Base-by-base conservation (phyloP, 108 stramenopile species). In the Craspedostauros australis region DNA sequence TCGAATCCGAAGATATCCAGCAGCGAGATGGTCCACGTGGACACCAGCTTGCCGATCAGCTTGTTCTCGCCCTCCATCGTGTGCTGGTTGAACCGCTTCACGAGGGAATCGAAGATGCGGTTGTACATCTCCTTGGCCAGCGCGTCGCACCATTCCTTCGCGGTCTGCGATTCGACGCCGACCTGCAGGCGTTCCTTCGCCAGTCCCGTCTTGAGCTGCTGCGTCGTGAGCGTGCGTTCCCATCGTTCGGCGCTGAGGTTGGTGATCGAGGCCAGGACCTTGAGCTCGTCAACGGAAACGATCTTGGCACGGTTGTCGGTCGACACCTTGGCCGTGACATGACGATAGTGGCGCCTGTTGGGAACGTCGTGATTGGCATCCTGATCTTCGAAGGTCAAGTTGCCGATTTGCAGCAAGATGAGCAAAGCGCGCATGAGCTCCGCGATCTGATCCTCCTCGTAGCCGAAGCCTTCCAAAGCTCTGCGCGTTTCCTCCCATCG, bases 1-100 rank as follows among this genome's bases (percentile, higher is more conserved):
- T 99, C 98, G 63, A 99, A 99, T n/a, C 98, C 96, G 65, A 96
- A 99, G 38, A 99, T 99, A 50, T 99, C 98, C 6, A 96, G 66
- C 23, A 96, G 67, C 29, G 86, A 88, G 38, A 96, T 77, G 30
- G n/a, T n/a, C n/a, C n/a, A n/a, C n/a, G n/a, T n/a, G n/a, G n/a
- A n/a, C n/a, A n/a, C n/a, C n/a, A n/a, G n/a, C n/a, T n/a, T n/a
- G n/a, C n/a, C n/a, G n/a, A n/a, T n/a, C n/a, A n/a, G n/a, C n/a
- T n/a, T n/a, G n/a, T n/a, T n/a, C n/a, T n/a, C n/a, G n/a, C n/a
- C n/a, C n/a, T n/a, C n/a, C n/a, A 5, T 5, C 2, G 73, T 80
- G 29, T 65, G 60, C 0, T 37, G 44, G 43, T 80, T 81, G 24
- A 80, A 72, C 34, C 53, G 53, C 40, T 64, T 54, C 0, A 80